A percentile compares a stretch with the other conserved stretches of the same genome.
Evolutionary conservation across 2,329 filamentous ascomycete genomes (phyloP).

Genomic region (Calonectria pseudoreteaudii): DNA sequence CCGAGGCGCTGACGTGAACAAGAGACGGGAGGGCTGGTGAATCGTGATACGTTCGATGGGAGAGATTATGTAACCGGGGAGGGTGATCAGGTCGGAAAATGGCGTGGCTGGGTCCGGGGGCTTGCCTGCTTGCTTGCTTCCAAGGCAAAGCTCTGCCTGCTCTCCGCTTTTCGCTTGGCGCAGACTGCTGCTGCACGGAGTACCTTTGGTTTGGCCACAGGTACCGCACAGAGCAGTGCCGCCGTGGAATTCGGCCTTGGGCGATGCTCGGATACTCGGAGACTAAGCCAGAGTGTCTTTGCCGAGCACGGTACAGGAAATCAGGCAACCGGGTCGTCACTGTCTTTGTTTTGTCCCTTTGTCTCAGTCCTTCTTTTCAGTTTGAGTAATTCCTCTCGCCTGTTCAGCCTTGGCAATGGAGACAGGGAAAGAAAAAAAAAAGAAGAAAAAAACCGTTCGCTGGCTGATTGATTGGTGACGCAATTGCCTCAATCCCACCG

Average conservation of each 20-base stretch:
- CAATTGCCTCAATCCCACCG: constrained; percentile 5
- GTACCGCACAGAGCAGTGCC: neutral
- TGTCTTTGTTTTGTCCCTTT: neutral
- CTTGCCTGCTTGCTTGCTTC: constrained; percentile 10
- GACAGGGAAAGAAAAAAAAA: neutral
- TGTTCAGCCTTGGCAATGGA: neutral
- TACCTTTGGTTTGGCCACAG: constrained; percentile 12
- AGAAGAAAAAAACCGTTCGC: neutral
- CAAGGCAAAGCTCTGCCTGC: constrained; percentile 23
- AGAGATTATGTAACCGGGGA: constrained; percentile 46
- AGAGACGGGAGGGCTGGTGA: constrained; percentile 40
- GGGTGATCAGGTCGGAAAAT: constrained; percentile 41
- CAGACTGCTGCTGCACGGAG: neutral
- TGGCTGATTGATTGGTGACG: neutral
- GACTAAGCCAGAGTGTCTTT: constrained; percentile 3
- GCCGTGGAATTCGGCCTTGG: constrained; percentile 8
- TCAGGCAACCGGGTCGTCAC: neutral
- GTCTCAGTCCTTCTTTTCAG: constrained; percentile 14
- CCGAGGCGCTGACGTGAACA: constrained; percentile 44
- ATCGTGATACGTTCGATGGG: constrained; percentile 37
- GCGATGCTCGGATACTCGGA: constrained; percentile 11
- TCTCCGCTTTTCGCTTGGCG: constrained; percentile 33
- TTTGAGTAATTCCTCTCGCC: neutral
- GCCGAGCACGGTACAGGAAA: neutral
- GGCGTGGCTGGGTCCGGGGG: constrained; percentile 43